phyloP scores from a whole-genome alignment of 306 rosid species.

The Crotalaria pallida region DNA sequence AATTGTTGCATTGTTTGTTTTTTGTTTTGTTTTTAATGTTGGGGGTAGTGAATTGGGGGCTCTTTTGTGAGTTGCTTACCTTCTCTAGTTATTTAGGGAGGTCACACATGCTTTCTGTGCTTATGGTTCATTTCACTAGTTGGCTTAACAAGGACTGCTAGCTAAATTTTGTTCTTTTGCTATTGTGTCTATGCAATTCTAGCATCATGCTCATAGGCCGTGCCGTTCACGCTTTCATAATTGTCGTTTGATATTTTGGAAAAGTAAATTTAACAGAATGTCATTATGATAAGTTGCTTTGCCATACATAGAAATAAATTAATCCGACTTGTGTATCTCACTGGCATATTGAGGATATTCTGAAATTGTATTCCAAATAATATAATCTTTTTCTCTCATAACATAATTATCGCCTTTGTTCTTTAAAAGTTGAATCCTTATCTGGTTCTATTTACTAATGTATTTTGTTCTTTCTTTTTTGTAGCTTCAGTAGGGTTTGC shows the following conservation, averaged over 20 bases:
- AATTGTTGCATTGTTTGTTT: no score
- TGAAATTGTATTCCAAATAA: neutral
- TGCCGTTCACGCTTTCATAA: neutral
- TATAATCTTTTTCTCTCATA: neutral
- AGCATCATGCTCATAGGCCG: neutral
- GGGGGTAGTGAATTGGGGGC: no score
- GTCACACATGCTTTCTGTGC: slow-evolving; percentile 38
- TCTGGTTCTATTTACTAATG: slow-evolving; percentile 25
- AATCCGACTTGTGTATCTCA: slow-evolving; percentile 2
- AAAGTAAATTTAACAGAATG: neutral
- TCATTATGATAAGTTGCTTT: slow-evolving; percentile 7
- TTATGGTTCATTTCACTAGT: slow-evolving; percentile 12
- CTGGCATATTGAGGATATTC: slow-evolving; percentile 8
- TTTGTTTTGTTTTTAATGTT: no score
- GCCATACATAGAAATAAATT: neutral
- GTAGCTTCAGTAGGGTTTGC: slow-evolving; percentile 36
- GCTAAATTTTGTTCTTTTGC: slow-evolving; percentile 14
- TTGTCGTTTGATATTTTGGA: slow-evolving; percentile 15
- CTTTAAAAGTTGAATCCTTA: slow-evolving; percentile 13
- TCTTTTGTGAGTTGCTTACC: slow-evolving; percentile 24
- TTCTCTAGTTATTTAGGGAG: slow-evolving; percentile 19
- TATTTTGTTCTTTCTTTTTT: slow-evolving; percentile 26
- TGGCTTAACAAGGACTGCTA: slow-evolving; percentile 17
- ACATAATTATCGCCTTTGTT: neutral
- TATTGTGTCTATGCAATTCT: slow-evolving; percentile 1